Conservation (phyloP, 306 rosid genomes). For the Sicyos baderoa region DNA sequence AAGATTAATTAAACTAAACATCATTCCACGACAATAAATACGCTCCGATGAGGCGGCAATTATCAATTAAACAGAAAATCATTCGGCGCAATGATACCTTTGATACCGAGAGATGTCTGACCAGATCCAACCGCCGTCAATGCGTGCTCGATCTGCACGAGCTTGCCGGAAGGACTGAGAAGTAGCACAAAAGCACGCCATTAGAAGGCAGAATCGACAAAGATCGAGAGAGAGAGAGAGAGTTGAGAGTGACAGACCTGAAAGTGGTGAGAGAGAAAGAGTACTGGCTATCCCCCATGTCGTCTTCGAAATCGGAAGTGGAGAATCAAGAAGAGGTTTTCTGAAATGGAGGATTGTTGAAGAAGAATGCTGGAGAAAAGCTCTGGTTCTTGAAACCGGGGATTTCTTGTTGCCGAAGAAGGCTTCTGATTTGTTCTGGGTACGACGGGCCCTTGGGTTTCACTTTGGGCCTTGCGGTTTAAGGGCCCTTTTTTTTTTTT, state of each 20-base stretch:
- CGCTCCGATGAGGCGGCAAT: not conserved
- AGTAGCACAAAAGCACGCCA: not conserved
- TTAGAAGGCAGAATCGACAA: not conserved
- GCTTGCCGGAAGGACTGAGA: constrained; percentile 86
- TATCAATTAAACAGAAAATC: not conserved
- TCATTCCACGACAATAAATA: not conserved
- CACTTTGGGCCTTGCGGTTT: not conserved
- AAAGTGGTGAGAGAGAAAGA: constrained; percentile 51
- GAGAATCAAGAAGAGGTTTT: not conserved
- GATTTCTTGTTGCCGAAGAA: constrained; percentile 23
- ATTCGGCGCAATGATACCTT: constrained; percentile 36
- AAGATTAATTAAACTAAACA: constrained; percentile 8
- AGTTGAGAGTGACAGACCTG: constrained; percentile 24
- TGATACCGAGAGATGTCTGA: constrained; percentile 92
- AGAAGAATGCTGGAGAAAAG: constrained; percentile 2
- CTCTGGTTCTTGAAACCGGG: not conserved
- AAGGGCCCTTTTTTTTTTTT: no score
- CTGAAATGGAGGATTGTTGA: not conserved
- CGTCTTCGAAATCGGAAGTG: constrained; percentile 6
- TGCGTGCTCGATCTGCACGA: constrained; percentile 97
- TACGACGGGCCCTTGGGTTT: not conserved
- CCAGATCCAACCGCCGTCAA: constrained; percentile 94
- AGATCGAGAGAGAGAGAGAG: not conserved
- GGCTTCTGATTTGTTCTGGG: not conserved
- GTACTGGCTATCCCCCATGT: constrained; percentile 48